Percentiles rank a stretch among this genome's conserved stretches.
Evolutionary conservation across 2,329 filamentous ascomycete genomes (phyloP).

Genomic region (Hirsutella rhossiliensis): DNA sequence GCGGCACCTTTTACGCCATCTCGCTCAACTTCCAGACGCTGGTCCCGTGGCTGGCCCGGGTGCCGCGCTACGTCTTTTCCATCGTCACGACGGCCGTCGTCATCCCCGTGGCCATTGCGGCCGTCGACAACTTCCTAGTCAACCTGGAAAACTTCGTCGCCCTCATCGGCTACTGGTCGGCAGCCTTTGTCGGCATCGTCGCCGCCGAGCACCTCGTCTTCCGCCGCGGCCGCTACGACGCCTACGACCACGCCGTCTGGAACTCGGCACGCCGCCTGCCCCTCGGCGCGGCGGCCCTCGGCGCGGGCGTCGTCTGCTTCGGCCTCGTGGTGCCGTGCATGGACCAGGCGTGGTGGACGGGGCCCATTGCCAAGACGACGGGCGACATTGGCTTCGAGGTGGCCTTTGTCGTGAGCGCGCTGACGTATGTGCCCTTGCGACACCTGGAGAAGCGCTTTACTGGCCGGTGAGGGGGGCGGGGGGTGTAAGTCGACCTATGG

Average conservation of each 20-base stretch:
- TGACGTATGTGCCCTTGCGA: conserved; percentile 35
- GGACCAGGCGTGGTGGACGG: conserved; percentile 48
- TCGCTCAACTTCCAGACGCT: conserved; percentile 54
- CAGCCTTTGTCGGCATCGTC: conserved; percentile 39
- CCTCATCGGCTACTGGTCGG: conserved; percentile 47
- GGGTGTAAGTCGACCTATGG: background rate
- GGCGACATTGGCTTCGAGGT: conserved; percentile 57
- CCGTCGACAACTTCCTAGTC: conserved; percentile 42
- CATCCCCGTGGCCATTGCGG: conserved; percentile 45
- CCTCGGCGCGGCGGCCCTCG: conserved; percentile 32
- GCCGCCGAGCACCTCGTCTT: conserved; percentile 36
- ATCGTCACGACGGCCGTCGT: conserved; percentile 45
- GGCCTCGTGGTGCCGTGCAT: conserved; percentile 46
- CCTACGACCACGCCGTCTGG: conserved; percentile 36
- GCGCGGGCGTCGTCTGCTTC: conserved; percentile 31
- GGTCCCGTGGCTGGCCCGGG: conserved; percentile 38
- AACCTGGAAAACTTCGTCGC: conserved; percentile 45
- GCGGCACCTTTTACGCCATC: conserved; percentile 48
- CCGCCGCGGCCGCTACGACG: conserved; percentile 27
- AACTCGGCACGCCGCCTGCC: conserved; percentile 32
- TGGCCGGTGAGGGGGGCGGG: conserved; percentile 10
- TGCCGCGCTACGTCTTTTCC: conserved; percentile 46
- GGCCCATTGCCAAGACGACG: conserved; percentile 45
- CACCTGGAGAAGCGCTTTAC: conserved; percentile 28
- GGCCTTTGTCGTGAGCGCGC: conserved; percentile 38